phyloP scores from a whole-genome alignment of 257 asterid species.

The Misopates orontium region DNA sequence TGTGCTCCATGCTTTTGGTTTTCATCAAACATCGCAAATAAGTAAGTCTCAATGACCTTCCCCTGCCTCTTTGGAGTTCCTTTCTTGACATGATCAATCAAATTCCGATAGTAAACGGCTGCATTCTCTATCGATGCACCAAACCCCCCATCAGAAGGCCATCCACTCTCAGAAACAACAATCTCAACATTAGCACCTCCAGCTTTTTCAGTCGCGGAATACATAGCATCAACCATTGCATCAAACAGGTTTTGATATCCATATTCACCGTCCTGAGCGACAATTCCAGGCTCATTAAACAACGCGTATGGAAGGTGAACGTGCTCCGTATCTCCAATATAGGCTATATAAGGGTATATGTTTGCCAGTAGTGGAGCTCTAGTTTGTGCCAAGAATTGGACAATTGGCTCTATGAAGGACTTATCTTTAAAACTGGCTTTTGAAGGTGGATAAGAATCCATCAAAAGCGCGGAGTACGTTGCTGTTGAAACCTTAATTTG shows the following conservation, averaged over 20 bases:
- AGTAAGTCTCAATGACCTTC: slow-evolving; percentile 41
- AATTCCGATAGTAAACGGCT: too few species aligned
- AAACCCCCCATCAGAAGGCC: slow-evolving; percentile 36
- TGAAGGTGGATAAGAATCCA: slow-evolving; percentile 38
- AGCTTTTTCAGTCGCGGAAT: slow-evolving; percentile 1
- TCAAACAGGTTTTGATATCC: slow-evolving; percentile 6
- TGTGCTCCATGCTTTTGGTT: slow-evolving; percentile 31
- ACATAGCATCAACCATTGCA: slow-evolving; percentile 11
- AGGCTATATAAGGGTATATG: slow-evolving; percentile 47
- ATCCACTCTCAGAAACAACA: slow-evolving; percentile 34
- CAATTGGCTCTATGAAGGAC: slow-evolving; percentile 27
- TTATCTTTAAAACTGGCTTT: neutral
- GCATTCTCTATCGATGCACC: neutral
- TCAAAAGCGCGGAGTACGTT: slow-evolving; percentile 24
- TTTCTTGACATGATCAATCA: too few species aligned
- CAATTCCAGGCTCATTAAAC: slow-evolving; percentile 20
- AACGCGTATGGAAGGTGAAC: slow-evolving; percentile 35
- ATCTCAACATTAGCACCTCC: slow-evolving; percentile 1
- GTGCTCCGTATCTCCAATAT: neutral
- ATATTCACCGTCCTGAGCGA: neutral
- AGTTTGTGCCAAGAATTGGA: slow-evolving; percentile 20
- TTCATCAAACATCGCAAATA: slow-evolving; percentile 64
- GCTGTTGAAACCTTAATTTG: slow-evolving; percentile 44
- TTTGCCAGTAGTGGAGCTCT: slow-evolving; percentile 35
- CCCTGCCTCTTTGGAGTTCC: slow-evolving; percentile 45